Conservation (phyloP, 2,329 filamentous ascomycete species). For the Trichoderma hamatum region DNA sequence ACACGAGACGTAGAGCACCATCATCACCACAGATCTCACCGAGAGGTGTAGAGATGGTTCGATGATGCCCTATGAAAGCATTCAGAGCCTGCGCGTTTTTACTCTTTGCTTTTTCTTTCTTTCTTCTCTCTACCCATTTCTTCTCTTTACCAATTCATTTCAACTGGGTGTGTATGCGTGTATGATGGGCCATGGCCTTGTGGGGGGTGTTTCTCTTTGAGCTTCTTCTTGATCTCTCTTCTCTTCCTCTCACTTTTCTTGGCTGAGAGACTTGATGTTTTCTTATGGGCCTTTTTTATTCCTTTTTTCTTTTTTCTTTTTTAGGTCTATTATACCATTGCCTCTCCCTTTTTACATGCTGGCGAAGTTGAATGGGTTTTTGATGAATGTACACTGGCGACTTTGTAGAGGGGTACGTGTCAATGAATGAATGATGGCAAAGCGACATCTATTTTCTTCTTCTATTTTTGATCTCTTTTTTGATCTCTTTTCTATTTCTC, state of each 20-base stretch:
- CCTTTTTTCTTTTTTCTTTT: not conserved
- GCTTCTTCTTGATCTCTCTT: not conserved
- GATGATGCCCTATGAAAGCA: not conserved
- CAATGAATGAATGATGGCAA: slow-evolving; percentile 18
- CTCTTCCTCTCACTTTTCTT: not conserved
- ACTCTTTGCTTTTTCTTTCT: not conserved
- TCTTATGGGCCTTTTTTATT: not conserved
- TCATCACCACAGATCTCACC: slow-evolving; percentile 31
- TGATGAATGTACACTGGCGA: not conserved
- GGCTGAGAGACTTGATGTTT: not conserved
- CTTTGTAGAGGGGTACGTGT: not conserved
- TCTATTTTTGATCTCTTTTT: not conserved
- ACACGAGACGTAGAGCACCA: slow-evolving; percentile 29
- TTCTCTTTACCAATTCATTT: not conserved
- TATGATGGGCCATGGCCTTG: not conserved
- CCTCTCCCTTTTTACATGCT: not conserved
- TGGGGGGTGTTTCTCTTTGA: not conserved
- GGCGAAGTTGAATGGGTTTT: not conserved
- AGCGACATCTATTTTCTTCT: not conserved
- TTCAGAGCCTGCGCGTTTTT: not conserved
- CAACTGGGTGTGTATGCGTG: not conserved
- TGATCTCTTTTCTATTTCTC: not conserved
- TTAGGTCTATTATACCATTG: not conserved
- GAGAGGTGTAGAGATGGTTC: slow-evolving; percentile 26
- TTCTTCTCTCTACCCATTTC: not conserved